Evolutionary conservation across 1,284 basidiomycete genomes (phyloP), one percentile per base, ranked within the genome.

Genomic region (Anthracocystis panici-leucophaei): DNA sequence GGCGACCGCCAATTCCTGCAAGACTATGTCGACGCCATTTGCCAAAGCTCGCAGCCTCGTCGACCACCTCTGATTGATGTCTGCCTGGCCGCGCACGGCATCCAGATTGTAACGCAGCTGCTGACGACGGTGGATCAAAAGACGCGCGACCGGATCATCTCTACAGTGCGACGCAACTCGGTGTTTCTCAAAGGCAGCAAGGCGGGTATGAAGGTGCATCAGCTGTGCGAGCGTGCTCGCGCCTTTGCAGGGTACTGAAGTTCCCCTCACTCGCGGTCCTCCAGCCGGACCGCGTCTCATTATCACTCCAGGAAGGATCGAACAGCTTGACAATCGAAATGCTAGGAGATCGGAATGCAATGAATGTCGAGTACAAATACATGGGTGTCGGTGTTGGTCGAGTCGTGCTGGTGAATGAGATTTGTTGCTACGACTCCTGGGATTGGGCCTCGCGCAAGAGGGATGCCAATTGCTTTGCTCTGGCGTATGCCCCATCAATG

Each of bases 31-130:
- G 76, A 81, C 3, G 52, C 57, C 40, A 63, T 84, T 48, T 83
- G 80, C 54, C 71, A 73, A 1, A 63, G 50, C 53, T 62, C 65
- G n/a, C 59, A 58, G 31, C 71, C 65, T 9, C 79, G 80, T 29
- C 78, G 81, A 23, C 79, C 82, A 20, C 64, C 80, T 5, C 57
- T 85, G 33, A 69, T 85, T 40, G 82, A 85, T 42, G 62, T 85
- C n/a, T 80, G 77, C 23, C 64, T 76, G 5, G 65, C 77, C 2
- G 63, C 81, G 29, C 81, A 85, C 25, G 83, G 83, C 3, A 66
- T 83, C 16, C 82, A 84, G 56, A 82, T 85, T 48, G 69, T 85
- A 12, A 81, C 82, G n/a, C 78, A 79, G 74, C 82, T 85, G n/a
- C 68, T 85, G 46, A 85, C 82, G n/a, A 70, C 79, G 45, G 74